Evolutionary conservation across 345 rosid genomes (phyloP).

Genomic region (Salix dunnii): DNA sequence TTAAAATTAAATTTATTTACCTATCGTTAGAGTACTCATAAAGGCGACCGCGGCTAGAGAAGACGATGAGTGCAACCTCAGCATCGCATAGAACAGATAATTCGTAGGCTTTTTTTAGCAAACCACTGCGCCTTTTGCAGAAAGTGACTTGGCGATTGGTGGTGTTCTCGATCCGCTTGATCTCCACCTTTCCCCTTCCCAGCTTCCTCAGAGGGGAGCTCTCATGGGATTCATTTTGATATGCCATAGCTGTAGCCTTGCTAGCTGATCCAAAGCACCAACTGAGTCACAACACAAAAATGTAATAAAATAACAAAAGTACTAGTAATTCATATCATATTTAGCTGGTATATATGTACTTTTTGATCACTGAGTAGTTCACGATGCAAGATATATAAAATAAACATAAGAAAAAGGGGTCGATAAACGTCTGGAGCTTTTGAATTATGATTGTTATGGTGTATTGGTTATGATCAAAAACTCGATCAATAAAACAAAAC

Average conservation of each 20-base stretch:
- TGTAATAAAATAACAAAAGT: neutral
- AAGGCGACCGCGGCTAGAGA: constrained; percentile 99
- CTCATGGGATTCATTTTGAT: constrained; percentile 39
- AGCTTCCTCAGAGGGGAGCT: constrained; percentile 61
- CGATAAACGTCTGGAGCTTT: neutral
- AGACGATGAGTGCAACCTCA: constrained; percentile 83
- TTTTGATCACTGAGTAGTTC: neutral
- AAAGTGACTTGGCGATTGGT: constrained; percentile 97
- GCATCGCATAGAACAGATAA: constrained; percentile 89
- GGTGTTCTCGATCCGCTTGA: constrained; percentile 99
- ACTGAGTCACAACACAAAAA: neutral
- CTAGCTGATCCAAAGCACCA: neutral
- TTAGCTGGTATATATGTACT: neutral
- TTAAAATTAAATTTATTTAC: constrained; percentile 26
- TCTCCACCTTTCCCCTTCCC: constrained; percentile 98
- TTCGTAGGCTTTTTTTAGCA: constrained; percentile 95
- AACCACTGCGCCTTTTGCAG: constrained; percentile 91
- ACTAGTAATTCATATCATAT: neutral
- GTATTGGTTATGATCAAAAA: neutral
- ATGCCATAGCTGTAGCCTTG: constrained; percentile 13
- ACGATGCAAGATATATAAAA: neutral
- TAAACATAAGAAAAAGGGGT: neutral
- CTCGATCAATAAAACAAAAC: neutral
- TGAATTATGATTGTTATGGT: neutral
- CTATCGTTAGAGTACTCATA: constrained; percentile 96